phyloP scores from a whole-genome alignment of 2,329 filamentous ascomycete genomes.

The Talaromyces sp. region DNA sequence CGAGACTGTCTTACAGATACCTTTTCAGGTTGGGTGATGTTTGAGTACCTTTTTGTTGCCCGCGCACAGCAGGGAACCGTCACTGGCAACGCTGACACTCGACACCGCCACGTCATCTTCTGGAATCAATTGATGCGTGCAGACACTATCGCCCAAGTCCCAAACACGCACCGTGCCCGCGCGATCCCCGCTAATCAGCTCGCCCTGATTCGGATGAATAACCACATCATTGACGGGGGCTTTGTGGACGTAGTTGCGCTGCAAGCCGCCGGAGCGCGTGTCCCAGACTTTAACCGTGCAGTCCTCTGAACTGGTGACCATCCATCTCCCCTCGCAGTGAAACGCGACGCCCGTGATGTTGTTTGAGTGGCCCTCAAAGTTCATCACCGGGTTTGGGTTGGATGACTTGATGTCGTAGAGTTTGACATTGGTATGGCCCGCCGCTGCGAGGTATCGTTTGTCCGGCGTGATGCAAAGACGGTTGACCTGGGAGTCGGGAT shows the following conservation, averaged over 20 bases:
- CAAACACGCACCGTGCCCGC: conserved; percentile 90
- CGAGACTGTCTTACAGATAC: neutral
- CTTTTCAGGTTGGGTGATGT: neutral
- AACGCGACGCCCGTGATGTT: conserved; percentile 97
- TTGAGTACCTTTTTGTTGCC: conserved; percentile 75
- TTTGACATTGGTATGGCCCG: conserved; percentile 80
- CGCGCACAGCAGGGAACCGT: conserved; percentile 86
- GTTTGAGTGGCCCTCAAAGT: conserved; percentile 90
- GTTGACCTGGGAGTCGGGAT: conserved; percentile 97
- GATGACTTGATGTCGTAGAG: conserved; percentile 98
- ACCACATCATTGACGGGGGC: conserved; percentile 93
- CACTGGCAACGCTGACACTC: conserved; percentile 91
- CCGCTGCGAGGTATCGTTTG: conserved; percentile 87
- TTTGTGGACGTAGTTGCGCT: conserved; percentile 88
- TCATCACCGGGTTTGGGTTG: conserved; percentile 89
- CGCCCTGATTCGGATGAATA: conserved; percentile 98
- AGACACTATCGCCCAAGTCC: conserved; percentile 96
- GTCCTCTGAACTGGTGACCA: conserved; percentile 97
- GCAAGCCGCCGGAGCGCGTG: conserved; percentile 75
- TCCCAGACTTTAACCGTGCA: conserved; percentile 98
- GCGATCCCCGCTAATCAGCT: conserved; percentile 93
- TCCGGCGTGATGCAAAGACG: conserved; percentile 97
- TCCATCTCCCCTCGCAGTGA: conserved; percentile 99
- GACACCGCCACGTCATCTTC: conserved; percentile 92
- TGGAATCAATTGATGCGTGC: conserved; percentile 90